Evolutionary conservation across 2,329 filamentous ascomycete genomes (phyloP), one percentile per base, ranked within the genome.

Genomic region (Sporothrix pallida): DNA sequence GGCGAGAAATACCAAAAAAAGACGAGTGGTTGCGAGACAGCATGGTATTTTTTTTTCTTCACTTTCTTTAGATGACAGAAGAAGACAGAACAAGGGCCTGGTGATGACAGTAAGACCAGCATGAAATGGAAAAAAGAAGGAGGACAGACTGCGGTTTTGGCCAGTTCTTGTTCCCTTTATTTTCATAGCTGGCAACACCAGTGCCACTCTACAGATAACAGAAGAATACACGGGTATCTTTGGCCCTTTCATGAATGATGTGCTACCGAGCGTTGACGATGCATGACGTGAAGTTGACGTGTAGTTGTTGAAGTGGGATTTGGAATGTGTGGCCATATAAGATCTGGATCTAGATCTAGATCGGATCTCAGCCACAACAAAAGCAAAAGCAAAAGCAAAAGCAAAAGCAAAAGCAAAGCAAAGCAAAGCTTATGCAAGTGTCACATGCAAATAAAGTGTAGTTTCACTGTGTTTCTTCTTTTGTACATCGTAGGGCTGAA

Each of bases 1-100:
- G 65, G 26, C 23, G 46, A 52, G 65, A 69, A 52, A 52, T 52
- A 52, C 46, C 44, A 69, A 69, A 52, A 69, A 52, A 42, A 37
- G 65, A 48, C 20, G n/a, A 13, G 63, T 26, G 42, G 46, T 52
- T 23, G 46, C 7, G 12, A 20, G 23, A 9, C 23, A 54, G 15
- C 20, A 69, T 69, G 23, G 13, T 20, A 50, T 37, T 52, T 26
- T 60, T 20, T 20, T 52, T 26, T 60, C 7, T 20, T 26, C n/a
- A n/a, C n/a, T n/a, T n/a, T n/a, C n/a, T 10, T 58, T 48, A 67
- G 20, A 50, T 44, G 44, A 20, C 44, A 67, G 42, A 8, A 20
- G 31, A 20, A 15, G 31, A 37, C 2, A 6, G 31, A 37, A 37
- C 31, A 7, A 37, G 31, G 17, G 10, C n/a, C 9, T 65, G 60